phyloP scores from a whole-genome alignment of 2,329 filamentous ascomycete species.

The Cladosporium halotolerans region DNA sequence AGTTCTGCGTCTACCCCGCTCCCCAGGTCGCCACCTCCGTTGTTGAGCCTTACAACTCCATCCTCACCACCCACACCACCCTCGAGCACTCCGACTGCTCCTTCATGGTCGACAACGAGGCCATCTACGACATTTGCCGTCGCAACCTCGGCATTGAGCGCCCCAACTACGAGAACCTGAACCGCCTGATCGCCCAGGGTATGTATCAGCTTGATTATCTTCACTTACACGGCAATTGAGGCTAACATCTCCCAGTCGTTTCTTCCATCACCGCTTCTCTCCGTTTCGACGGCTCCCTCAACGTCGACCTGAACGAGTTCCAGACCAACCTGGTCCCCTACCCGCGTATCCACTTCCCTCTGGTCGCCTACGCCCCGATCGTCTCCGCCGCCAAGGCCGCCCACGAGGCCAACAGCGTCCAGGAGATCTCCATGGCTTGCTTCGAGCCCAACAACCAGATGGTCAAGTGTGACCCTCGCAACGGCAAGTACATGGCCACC shows the following conservation, averaged over 20 bases:
- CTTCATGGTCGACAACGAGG: conserved; percentile 99
- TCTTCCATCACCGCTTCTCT: conserved; percentile 98
- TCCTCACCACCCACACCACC: conserved; percentile 97
- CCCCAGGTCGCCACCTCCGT: conserved; percentile 96
- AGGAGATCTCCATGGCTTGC: conserved; percentile 98
- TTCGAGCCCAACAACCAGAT: conserved; percentile 99
- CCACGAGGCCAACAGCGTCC: conserved; percentile 95
- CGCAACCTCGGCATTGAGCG: conserved; percentile 95
- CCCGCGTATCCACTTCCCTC: conserved; percentile 97
- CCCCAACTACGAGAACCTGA: conserved; percentile 97
- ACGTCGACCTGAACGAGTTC: conserved; percentile 99
- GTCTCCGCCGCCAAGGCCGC: conserved; percentile 92
- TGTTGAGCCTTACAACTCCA: conserved; percentile 99
- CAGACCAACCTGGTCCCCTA: conserved; percentile 99
- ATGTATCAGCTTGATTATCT: conserved; percentile 46
- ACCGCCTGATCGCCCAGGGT: conserved; percentile 89
- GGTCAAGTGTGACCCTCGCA: conserved; percentile 98
- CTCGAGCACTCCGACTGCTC: conserved; percentile 99
- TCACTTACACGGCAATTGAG: not conserved
- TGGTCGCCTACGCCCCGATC: conserved; percentile 92
- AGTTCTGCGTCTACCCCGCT: conserved; percentile 98
- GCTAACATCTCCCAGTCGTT: conserved; percentile 59
- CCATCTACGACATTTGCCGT: conserved; percentile 99
- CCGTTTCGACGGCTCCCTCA: conserved; percentile 96
- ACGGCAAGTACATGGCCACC: conserved; percentile 99